Conservation (phyloP, 73 alveolate genomes). For the Diophrys sp. region DNA sequence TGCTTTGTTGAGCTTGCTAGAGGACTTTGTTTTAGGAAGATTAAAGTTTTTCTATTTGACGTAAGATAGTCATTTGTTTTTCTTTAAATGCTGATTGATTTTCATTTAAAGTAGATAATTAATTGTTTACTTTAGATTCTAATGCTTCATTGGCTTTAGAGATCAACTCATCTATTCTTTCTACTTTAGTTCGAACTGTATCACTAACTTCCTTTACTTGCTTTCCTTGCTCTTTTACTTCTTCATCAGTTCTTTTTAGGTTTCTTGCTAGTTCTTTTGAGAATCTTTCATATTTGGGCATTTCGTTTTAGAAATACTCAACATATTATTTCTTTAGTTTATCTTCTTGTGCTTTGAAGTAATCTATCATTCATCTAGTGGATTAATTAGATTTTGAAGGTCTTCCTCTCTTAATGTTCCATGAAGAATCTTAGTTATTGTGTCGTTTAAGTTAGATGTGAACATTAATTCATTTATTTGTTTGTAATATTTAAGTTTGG, state of each 20-base stretch:
- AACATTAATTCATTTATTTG: too few species aligned
- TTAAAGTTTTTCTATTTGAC: neutral
- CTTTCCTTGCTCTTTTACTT: neutral
- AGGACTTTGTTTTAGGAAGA: neutral
- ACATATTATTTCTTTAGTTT: neutral
- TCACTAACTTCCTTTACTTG: neutral
- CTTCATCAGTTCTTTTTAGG: neutral
- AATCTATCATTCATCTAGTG: too few species aligned
- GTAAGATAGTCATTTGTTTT: neutral
- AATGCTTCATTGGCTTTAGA: neutral
- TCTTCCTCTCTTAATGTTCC: too few species aligned
- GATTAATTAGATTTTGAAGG: too few species aligned
- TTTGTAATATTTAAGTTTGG: too few species aligned
- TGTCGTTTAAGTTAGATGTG: too few species aligned
- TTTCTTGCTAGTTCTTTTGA: constrained; percentile 1
- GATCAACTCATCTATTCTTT: neutral
- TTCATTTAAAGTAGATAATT: neutral
- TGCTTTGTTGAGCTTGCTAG: neutral
- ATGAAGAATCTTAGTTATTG: too few species aligned
- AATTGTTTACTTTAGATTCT: neutral
- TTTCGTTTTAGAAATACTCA: constrained; percentile 7
- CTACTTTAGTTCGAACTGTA: neutral
- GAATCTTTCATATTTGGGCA: constrained; percentile 14
- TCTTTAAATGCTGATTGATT: neutral
- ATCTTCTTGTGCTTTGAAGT: constrained; percentile 5